Percentiles rank a stretch among this genome's conserved stretches.
Evolutionary conservation across 495 filamentous ascomycete genomes (phyloP).

Genomic region (Annulohypoxylon moriforme): DNA sequence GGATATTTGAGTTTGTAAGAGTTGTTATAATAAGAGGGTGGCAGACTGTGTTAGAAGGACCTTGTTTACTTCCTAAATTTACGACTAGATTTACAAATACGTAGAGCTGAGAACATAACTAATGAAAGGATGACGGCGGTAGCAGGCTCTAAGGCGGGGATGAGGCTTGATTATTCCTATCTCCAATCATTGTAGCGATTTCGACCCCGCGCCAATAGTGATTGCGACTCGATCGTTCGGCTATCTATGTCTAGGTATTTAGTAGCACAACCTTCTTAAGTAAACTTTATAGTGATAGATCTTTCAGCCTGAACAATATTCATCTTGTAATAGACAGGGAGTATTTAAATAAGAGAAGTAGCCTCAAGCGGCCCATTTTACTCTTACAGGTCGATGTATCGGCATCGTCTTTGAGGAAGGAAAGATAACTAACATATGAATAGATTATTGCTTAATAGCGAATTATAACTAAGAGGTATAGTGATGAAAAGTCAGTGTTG

Average conservation of each 20-base stretch:
- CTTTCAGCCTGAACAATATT: background rate
- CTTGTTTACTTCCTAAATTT: background rate
- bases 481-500: background rate
- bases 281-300: background rate
- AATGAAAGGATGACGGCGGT: background rate
- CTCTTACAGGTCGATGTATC: background rate
- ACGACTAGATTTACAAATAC: background rate
- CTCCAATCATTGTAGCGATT: slow-evolving; percentile 1
- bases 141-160: background rate
- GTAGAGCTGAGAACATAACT: background rate
- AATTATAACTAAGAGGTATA: background rate
- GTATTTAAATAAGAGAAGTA: background rate
- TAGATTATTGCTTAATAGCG: background rate
- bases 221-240: background rate
- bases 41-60: background rate
- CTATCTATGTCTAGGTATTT: too few relatives aligned
- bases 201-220: background rate
- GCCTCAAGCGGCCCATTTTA: background rate
- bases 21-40: too few relatives aligned
- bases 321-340: background rate
- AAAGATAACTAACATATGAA: background rate
- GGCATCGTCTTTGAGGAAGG: background rate
- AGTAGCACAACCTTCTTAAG: too few relatives aligned
- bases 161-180: background rate
- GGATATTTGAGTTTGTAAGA: too few relatives aligned